A percentile compares a stretch with the other conserved stretches of the same genome.
Evolutionary conservation across 306 rosid species (phyloP).

Genomic region (Chamaecrista fasciculata): DNA sequence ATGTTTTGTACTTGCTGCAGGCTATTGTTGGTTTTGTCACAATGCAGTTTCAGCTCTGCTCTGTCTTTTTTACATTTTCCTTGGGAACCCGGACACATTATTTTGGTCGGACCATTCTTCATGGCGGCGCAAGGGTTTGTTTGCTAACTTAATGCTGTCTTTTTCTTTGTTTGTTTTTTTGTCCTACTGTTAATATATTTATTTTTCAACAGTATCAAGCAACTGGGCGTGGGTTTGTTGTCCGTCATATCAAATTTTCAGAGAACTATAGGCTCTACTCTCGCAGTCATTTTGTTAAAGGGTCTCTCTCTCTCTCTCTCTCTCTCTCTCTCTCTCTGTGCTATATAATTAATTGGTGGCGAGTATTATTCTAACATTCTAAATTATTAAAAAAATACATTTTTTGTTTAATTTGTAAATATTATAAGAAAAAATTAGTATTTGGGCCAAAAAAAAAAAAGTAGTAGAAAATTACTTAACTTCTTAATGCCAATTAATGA

Average conservation of each 20-base stretch:
- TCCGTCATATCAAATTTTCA: slow-evolving; percentile 84
- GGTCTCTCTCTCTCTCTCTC: slow-evolving; percentile 43
- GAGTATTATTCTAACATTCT: neutral
- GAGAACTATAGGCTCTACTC: slow-evolving; percentile 95
- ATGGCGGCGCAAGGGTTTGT: slow-evolving; percentile 97
- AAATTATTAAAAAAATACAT: neutral
- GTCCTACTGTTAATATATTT: slow-evolving; percentile 24
- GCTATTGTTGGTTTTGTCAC: slow-evolving; percentile 82
- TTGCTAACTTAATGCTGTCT: slow-evolving; percentile 12
- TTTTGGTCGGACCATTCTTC: slow-evolving; percentile 95
- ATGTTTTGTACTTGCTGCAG: slow-evolving; percentile 50
- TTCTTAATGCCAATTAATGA: neutral
- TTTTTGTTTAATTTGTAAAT: too few relatives aligned
- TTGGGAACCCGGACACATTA: slow-evolving; percentile 91
- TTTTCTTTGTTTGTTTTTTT: slow-evolving; percentile 7
- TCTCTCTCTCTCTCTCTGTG: slow-evolving; percentile 29
- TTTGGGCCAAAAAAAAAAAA: too few relatives aligned
- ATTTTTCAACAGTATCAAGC: slow-evolving; percentile 79
- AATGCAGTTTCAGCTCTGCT: slow-evolving; percentile 91
- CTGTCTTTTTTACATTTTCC: slow-evolving; percentile 91
- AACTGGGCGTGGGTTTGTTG: slow-evolving; percentile 96
- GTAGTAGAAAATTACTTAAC: too few relatives aligned
- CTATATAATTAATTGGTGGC: neutral
- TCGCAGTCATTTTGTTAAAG: slow-evolving; percentile 97
- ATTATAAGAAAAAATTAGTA: too few relatives aligned